These are phyloP conservation scores for Groenewaldozyma auringiensis DNA, from an alignment of 1,139 yeast species.

Conservation along the genomic window DNA sequence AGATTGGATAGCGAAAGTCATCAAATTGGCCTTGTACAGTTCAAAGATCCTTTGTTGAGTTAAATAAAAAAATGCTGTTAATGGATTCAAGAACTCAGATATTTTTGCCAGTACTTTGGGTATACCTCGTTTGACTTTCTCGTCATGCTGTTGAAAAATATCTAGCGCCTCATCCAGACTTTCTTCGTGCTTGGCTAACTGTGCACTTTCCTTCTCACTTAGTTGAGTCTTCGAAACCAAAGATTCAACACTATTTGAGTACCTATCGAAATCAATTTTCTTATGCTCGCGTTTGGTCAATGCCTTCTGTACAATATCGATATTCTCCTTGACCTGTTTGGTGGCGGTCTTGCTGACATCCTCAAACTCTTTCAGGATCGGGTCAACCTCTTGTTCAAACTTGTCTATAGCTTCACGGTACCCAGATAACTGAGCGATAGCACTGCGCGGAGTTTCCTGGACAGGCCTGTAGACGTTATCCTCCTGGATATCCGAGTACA, in stretches of 20 bases:
- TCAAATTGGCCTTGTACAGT: conserved; percentile 20
- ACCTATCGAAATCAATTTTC: conserved; percentile 40
- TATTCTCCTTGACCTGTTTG: conserved; percentile 35
- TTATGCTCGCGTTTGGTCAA: conserved; percentile 43
- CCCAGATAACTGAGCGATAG: conserved; percentile 20
- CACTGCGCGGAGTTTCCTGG: conserved; percentile 37
- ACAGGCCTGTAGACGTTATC: conserved; percentile 23
- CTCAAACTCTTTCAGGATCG: conserved; percentile 25
- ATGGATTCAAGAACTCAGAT: conserved; percentile 44
- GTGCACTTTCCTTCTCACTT: conserved; percentile 28
- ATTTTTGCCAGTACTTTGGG: conserved; percentile 43
- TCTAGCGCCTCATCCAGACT: conserved; percentile 29
- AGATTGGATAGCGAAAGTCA: conserved; percentile 23
- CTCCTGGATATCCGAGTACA: conserved; percentile 38
- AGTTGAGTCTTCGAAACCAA: conserved; percentile 33
- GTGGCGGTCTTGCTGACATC: conserved; percentile 25
- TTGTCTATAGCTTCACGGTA: conserved; percentile 2
- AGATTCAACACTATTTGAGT: conserved; percentile 39
- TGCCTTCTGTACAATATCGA: conserved; percentile 38
- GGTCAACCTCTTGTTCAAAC: conserved; percentile 18
- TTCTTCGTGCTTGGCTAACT: conserved; percentile 23
- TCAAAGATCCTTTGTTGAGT: conserved; percentile 24
- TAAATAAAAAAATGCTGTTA: conserved; percentile 28
- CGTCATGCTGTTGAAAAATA: conserved; percentile 35
- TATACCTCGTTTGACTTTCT: conserved; percentile 36